phyloP scores from a whole-genome alignment of 768 basidiomycete species.

The Termitomyces sp. region DNA sequence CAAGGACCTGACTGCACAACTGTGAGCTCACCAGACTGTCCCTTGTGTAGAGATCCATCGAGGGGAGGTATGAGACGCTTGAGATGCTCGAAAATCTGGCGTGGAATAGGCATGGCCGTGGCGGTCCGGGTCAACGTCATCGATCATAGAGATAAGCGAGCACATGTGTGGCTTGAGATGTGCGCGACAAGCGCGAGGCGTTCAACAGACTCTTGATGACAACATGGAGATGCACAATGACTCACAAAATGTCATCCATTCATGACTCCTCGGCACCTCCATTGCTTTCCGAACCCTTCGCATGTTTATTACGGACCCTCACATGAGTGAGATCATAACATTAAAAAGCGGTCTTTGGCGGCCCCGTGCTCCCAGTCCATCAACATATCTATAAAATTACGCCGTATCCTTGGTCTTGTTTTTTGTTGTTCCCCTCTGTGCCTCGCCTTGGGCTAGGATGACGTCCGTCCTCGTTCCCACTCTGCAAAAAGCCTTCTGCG shows the following conservation, averaged over 20 bases:
- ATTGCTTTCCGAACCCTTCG: no score
- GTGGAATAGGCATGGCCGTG: conserved; percentile 53
- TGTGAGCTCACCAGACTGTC: conserved; percentile 69
- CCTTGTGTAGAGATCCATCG: conserved; percentile 86
- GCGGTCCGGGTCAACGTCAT: no score
- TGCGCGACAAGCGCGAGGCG: not conserved
- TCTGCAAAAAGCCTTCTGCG: conserved; percentile 36
- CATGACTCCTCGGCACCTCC: no score
- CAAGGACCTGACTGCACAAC: not conserved
- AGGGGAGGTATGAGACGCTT: conserved; percentile 87
- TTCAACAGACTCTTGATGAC: not conserved
- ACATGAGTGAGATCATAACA: no score
- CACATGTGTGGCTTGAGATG: no score
- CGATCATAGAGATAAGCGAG: not conserved
- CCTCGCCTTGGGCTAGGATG: not conserved
- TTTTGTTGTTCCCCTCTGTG: not conserved
- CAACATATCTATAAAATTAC: not conserved
- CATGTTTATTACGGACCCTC: no score
- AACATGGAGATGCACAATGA: conserved; percentile 1
- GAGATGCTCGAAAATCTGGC: conserved; percentile 60
- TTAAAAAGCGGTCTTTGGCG: not conserved
- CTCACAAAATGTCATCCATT: no score
- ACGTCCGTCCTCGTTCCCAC: conserved; percentile 8
- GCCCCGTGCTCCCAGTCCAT: not conserved
- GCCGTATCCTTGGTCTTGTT: not conserved